phyloP scores from a whole-genome alignment of 2,329 filamentous ascomycete genomes.

The Xylariaceae sp. region DNA sequence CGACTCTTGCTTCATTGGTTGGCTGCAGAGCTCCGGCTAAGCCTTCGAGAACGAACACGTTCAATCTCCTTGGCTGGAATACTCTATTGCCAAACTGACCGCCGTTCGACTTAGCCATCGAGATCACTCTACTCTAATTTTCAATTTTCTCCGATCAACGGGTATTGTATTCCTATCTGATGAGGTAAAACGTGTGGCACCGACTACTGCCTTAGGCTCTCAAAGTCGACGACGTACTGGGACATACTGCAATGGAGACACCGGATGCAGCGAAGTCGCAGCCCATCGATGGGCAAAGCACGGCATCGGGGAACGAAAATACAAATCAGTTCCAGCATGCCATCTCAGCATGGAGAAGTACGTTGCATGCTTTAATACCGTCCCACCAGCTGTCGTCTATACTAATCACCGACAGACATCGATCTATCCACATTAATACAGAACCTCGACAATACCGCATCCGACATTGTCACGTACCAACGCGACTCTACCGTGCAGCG shows the following conservation, averaged over 20 bases:
- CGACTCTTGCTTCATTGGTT: not conserved
- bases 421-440: slow-evolving; percentile 84
- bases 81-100: not conserved
- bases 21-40: not conserved
- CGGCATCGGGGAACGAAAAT: slow-evolving; percentile 51
- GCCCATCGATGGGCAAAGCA: slow-evolving; percentile 30
- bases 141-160: slow-evolving; percentile 6
- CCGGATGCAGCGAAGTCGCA: slow-evolving; percentile 35
- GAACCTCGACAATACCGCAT: slow-evolving; percentile 89
- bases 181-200: slow-evolving; percentile 33
- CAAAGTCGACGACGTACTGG: slow-evolving; percentile 37
- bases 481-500: slow-evolving; percentile 93
- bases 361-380: slow-evolving; percentile 31
- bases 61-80: not conserved
- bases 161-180: slow-evolving; percentile 22
- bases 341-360: slow-evolving; percentile 96
- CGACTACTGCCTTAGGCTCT: slow-evolving; percentile 20
- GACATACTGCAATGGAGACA: slow-evolving; percentile 32
- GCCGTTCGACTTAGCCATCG: not conserved
- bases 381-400: slow-evolving; percentile 15
- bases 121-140: not conserved
- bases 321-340: slow-evolving; percentile 97
- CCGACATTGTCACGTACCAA: slow-evolving; percentile 91
- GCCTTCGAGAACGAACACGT: slow-evolving; percentile 19
- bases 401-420: slow-evolving; percentile 65